Conservation (phyloP, 2,329 filamentous ascomycete species). For the Aspergillus arachidicola region DNA sequence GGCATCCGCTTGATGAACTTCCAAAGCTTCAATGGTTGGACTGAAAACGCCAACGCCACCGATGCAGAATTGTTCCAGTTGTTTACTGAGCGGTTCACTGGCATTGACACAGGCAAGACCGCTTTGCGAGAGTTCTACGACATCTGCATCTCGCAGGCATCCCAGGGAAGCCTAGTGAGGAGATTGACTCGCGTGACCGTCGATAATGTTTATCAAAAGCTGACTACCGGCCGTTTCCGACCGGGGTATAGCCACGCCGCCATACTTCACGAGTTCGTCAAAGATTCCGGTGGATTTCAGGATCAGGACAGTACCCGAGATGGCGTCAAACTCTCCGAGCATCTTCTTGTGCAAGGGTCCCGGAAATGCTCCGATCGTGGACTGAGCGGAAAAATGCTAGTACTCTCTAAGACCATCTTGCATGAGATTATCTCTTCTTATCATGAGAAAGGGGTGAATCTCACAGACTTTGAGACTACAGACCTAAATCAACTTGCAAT, state of each 20-base stretch:
- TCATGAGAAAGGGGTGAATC: background rate
- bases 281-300: constrained; percentile 2
- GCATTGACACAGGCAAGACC: background rate
- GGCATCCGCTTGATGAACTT: constrained; percentile 3
- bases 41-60: background rate
- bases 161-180: constrained; percentile 1
- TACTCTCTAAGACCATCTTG: constrained; percentile 1
- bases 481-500: constrained; percentile 5
- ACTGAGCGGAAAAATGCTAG: background rate
- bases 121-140: constrained; percentile 4
- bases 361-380: background rate
- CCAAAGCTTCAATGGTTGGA: background rate
- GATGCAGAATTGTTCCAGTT: constrained; percentile 5
- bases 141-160: constrained; percentile 3
- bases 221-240: background rate
- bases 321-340: background rate
- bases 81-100: background rate
- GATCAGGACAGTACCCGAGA: background rate
- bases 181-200: background rate
- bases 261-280: constrained; percentile 4
- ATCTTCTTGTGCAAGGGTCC: background rate
- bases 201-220: constrained; percentile 1
- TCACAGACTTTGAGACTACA: background rate
- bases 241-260: background rate
- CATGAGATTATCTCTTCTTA: background rate